These are phyloP conservation scores for Physaria fendleri DNA, from an alignment of 345 rosid species.

Conservation along the genomic window DNA sequence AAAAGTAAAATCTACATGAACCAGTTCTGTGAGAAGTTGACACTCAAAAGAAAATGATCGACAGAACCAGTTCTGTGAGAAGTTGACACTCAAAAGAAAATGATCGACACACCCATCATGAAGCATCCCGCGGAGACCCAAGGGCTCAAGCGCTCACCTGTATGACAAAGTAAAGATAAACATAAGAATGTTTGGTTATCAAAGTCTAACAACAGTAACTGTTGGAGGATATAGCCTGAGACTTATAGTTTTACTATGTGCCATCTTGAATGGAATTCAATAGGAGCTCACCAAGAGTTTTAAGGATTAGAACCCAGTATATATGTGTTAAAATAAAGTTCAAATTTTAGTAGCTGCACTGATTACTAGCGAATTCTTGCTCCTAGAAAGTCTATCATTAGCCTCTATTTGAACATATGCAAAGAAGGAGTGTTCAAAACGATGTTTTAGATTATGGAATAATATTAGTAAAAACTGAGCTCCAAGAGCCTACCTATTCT, in stretches of 20 bases:
- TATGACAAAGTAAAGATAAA: conserved; percentile 5
- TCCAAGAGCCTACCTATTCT: conserved; percentile 62
- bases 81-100: conserved; percentile 54
- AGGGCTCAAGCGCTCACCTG: conserved; percentile 93
- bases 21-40: not conserved
- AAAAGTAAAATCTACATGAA: conserved; percentile 17
- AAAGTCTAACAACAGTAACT: not conserved
- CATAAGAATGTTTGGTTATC: not conserved
- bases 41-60: conserved; percentile 70
- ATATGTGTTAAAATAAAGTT: not conserved
- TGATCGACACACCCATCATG: conserved; percentile 73
- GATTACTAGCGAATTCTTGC: not conserved
- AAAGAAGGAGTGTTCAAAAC: not conserved
- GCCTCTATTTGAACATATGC: not conserved
- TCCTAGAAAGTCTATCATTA: not conserved
- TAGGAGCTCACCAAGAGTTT: not conserved
- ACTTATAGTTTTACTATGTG: not conserved
- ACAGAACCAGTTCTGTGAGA: conserved; percentile 50
- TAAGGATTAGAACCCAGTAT: not conserved
- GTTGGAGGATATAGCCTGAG: not conserved
- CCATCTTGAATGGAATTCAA: not conserved
- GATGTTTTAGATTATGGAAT: not conserved
- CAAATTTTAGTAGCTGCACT: not conserved
- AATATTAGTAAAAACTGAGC: not conserved
- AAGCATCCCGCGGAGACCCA: conserved; percentile 95